Evolutionary conservation across 352 stramenopile species (phyloP).

Genomic region (Phytophthora aleatoria): DNA sequence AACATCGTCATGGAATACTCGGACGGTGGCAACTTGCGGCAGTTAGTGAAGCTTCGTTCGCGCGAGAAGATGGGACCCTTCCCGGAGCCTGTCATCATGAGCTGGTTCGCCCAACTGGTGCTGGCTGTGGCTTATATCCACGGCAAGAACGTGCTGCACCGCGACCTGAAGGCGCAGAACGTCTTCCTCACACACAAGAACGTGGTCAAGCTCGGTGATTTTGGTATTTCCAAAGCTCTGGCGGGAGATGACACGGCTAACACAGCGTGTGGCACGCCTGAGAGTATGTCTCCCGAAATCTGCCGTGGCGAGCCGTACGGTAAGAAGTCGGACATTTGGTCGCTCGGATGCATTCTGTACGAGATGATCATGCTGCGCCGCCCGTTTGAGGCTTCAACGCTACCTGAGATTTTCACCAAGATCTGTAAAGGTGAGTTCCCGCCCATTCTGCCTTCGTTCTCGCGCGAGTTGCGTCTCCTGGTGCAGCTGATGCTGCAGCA

Average conservation of each 20-base stretch:
- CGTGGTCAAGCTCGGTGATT: conserved; percentile 89
- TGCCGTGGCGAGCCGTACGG: conserved; percentile 87
- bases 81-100: conserved; percentile 85
- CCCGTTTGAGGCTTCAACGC: conserved; percentile 82
- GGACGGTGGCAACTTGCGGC: conserved; percentile 81
- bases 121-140: conserved; percentile 89
- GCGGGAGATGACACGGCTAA: conserved; percentile 80
- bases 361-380: conserved; percentile 90
- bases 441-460: conserved; percentile 77
- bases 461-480: conserved; percentile 78
- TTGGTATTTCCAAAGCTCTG: conserved; percentile 89
- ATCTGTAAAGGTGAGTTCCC: conserved; percentile 90
- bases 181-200: conserved; percentile 89
- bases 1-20: conserved; percentile 92
- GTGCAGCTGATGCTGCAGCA: conserved; percentile 90
- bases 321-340: conserved; percentile 92
- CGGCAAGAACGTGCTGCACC: conserved; percentile 88
- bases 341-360: conserved; percentile 89
- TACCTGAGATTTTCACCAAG: conserved; percentile 88
- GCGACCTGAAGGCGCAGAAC: conserved; percentile 89
- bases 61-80: conserved; percentile 86
- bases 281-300: conserved; percentile 91
- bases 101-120: conserved; percentile 87
- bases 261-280: conserved; percentile 83
- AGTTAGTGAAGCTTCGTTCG: conserved; percentile 80